Evolutionary conservation across 495 filamentous ascomycete genomes (phyloP).

Genomic region (Annulohypoxylon nitens): DNA sequence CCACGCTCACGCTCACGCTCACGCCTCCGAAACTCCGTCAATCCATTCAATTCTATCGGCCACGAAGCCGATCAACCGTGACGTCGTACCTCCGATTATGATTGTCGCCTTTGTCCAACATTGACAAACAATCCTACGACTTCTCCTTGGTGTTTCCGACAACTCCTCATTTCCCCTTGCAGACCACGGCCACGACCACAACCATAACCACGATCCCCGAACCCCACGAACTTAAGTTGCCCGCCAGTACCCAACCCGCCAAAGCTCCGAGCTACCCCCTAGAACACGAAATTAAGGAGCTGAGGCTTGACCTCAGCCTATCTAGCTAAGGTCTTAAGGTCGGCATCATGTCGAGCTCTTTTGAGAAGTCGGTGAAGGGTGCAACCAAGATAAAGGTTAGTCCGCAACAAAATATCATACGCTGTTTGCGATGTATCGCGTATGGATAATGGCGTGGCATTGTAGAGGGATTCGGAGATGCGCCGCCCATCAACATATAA

Average conservation of each 20-base stretch:
- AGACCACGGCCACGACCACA: background rate
- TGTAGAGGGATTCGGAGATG: background rate
- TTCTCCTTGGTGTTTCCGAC: conserved; percentile 14
- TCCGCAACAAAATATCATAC: conserved; percentile 16
- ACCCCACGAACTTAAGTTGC: conserved; percentile 23
- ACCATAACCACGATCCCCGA: background rate
- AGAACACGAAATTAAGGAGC: conserved; percentile 7
- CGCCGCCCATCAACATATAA: background rate
- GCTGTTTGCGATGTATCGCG: background rate
- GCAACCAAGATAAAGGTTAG: conserved; percentile 93
- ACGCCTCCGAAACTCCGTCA: conserved; percentile 22
- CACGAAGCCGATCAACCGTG: conserved; percentile 33
- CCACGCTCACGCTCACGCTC: background rate
- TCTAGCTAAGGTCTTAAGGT: background rate
- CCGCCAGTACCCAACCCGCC: conserved; percentile 30
- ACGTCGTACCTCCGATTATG: conserved; percentile 47
- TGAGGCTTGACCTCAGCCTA: conserved; percentile 25
- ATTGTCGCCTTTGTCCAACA: conserved; percentile 48
- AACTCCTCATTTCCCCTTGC: conserved; percentile 24
- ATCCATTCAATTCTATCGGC: conserved; percentile 34
- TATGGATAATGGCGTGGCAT: background rate
- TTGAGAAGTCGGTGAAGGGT: conserved; percentile 94
- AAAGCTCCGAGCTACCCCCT: conserved; percentile 1
- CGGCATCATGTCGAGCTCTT: conserved; percentile 78
- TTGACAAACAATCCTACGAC: conserved; percentile 38